Base-by-base conservation (phyloP, 768 basidiomycete genomes). In the Dioszegia hungarica region DNA sequence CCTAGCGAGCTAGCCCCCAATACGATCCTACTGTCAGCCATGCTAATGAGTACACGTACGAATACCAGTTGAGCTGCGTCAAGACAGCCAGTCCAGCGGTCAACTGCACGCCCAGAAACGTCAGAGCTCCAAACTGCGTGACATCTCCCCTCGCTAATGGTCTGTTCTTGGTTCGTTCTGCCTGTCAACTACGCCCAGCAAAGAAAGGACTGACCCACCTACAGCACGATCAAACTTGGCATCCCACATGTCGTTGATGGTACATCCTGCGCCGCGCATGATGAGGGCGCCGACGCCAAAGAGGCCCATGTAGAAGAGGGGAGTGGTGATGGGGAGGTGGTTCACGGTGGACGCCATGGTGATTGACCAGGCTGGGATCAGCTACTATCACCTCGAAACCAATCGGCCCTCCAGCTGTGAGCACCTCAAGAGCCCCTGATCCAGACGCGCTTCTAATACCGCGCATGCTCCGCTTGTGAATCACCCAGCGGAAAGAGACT, bases 201-300 rank as follows among this genome's bases (percentile, higher is more conserved):
- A n/a, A n/a, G n/a, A n/a, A n/a, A n/a, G 15, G 29, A 5, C 19
- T 28, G 12, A 75, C 83, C 56, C 69, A 92, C 93, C 91, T 46
- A 98, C 95, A 36, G 86, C 85, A 71, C 84, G 85, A 80, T 99
- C 95, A 41, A 95, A 83, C 59, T 89, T 85, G 61, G 81, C 82
- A 77, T 99, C 95, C 94, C 95, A 98, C 85, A 99, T 85, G 72
- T 99, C 95, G 74, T 99, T 99, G 66, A 99, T 94, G 2, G 90
- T 97, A 77, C 95, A 99, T 2, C 95, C 95, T 20, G 95, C 95
- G 5, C 94, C 90, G 19, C 95, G 85, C 95, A 99, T 99, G 48
- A 98, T 82, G 40, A 95, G 64, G 0, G 95, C 92, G 1, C 95
- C 95, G 10, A 86, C 73, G 2, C 90, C 93, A 69, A 98, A 98